Percentiles rank a stretch among this genome's conserved stretches.
phyloP scores from a whole-genome alignment of 176 grass and related monocot genomes.

The Aegilops umbellulata region DNA sequence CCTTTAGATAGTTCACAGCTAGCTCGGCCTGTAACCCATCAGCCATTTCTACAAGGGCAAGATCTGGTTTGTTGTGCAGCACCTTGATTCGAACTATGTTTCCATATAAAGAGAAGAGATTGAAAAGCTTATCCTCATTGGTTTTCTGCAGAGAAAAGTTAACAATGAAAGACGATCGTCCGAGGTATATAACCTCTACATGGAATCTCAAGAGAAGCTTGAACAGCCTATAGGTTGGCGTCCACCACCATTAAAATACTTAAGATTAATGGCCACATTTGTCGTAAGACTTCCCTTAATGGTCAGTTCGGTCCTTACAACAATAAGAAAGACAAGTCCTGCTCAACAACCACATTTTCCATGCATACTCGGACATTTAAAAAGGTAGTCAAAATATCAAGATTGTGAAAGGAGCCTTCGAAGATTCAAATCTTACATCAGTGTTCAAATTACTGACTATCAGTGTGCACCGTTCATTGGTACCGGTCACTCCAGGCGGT shows the following conservation, averaged over 20 bases:
- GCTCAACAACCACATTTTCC: not conserved
- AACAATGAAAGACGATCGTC: constrained; percentile 7
- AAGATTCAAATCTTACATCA: constrained; percentile 59
- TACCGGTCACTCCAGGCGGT: constrained; percentile 63
- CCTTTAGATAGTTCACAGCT: constrained; percentile 89
- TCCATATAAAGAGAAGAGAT: constrained; percentile 95
- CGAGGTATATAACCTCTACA: not conserved
- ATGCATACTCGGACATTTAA: not conserved
- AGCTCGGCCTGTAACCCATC: constrained; percentile 97
- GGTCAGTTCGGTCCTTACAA: not conserved
- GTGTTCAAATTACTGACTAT: constrained; percentile 95
- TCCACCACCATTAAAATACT: not conserved
- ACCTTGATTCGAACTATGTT: constrained; percentile 95
- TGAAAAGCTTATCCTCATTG: constrained; percentile 96
- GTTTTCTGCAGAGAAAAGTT: constrained; percentile 55
- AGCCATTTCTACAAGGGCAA: constrained; percentile 92
- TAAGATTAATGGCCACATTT: not conserved
- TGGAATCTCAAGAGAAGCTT: not conserved
- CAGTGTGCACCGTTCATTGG: constrained; percentile 86
- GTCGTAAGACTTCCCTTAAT: not conserved
- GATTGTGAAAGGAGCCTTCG: not conserved
- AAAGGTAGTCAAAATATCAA: not conserved
- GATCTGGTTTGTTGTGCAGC: constrained; percentile 88
- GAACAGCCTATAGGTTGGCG: not conserved
- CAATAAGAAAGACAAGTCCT: not conserved